These are phyloP conservation scores for Trichoderma gamsii DNA, from an alignment of 495 filamentous ascomycete genomes.

Conservation along the genomic window DNA sequence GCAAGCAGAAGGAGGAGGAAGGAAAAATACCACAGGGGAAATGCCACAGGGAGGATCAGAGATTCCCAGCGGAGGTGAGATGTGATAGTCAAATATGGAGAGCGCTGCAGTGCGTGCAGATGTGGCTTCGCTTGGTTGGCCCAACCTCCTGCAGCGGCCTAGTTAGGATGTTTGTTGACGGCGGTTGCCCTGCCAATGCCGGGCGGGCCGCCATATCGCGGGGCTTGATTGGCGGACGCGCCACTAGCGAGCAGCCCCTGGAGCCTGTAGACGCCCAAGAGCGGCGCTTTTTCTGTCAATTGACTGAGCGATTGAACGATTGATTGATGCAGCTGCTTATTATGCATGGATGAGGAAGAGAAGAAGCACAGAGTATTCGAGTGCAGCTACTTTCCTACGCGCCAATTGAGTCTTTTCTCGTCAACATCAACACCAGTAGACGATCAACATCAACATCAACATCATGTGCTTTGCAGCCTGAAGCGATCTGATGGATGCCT, in stretches of 20 bases:
- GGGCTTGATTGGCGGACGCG: background rate
- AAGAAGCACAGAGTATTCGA: too few species aligned
- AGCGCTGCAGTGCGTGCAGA: constrained; percentile 1
- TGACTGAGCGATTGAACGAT: too few species aligned
- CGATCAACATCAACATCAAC: too few species aligned
- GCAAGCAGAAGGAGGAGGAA: background rate
- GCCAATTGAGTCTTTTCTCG: too few species aligned
- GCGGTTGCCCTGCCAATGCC: background rate
- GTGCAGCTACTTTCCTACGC: too few species aligned
- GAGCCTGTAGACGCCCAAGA: background rate
- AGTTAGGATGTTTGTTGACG: background rate
- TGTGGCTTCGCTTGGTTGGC: constrained; percentile 6
- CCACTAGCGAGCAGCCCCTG: background rate
- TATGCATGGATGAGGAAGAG: too few species aligned
- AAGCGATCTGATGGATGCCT: too few species aligned
- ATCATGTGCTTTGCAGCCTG: too few species aligned
- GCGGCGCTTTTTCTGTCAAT: background rate
- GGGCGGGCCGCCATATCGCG: background rate
- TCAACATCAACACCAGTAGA: too few species aligned
- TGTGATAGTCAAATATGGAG: background rate
- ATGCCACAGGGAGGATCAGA: background rate
- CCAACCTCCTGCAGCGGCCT: background rate
- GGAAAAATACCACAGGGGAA: background rate
- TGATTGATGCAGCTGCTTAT: too few species aligned
- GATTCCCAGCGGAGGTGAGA: constrained; percentile 9